Evolutionary conservation across 306 rosid species (phyloP), one percentile per base, ranked within the genome.

Genomic region (Crotalaria pallida): DNA sequence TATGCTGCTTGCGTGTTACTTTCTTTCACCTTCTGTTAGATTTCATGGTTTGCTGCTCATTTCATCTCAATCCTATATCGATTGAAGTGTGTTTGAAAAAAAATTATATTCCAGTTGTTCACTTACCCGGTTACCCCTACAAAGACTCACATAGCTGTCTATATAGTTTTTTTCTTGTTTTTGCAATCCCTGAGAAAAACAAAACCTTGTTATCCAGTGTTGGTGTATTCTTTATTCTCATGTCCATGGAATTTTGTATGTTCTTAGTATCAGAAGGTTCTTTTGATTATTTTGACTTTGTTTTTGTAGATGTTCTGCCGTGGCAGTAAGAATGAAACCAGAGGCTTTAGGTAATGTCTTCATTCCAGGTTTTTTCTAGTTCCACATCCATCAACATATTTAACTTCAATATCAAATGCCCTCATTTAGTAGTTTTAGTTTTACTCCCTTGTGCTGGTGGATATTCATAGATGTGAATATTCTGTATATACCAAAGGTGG

Each of bases 301-400:
- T 57, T 68, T 75, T 77, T 82, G 59, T 84, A 94, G 98, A 85
- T 94, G 85, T 94, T 91, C 72, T 94, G 99, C 73, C 97, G 97
- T 0, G 97, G 99, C 67, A 91, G 97, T 88, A 94, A 62, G 84
- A 87, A 80, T 41, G 97, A 84, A 0, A 88, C 97, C 27, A 78
- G 99, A 84, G 99, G 99, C 26, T 94, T 90, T 79, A 88, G 98
- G 98, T 93, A 90, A 75, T 70, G 22, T 31, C 67, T 67, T 36
- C 77, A 63, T 56, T 63, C 17, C 15, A 16, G 48, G n/a, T 18
- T 49, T 24, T 59, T 76, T 62, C 61, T 45, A 27, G 40, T 70
- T 80, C 44, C 29, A 36, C 43, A 45, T 65, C 22, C 56, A 63
- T 68, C 44, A 55, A 43, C 40, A 27, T 40, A 19, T 51, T 53